Conservation (phyloP, 805 yeast genomes). For the Wickerhamiella slavikovae region DNA sequence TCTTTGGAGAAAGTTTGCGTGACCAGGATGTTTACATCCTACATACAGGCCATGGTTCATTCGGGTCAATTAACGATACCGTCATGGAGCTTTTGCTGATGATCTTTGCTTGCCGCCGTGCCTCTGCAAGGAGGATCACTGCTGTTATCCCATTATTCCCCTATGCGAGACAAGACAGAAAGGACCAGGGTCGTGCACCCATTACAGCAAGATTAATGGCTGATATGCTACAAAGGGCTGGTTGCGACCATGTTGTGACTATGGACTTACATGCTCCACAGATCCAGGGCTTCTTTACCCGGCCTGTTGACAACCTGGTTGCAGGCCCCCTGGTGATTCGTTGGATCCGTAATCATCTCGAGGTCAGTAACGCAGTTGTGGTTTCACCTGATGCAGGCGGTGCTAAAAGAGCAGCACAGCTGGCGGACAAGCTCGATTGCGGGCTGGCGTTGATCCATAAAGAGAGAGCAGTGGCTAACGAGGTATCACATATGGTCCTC, state of each 20-base stretch:
- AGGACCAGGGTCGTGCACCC: conserved; percentile 91
- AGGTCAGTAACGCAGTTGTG: conserved; percentile 41
- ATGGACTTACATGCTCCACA: conserved; percentile 97
- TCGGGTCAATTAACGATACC: conserved; percentile 68
- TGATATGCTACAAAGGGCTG: conserved; percentile 80
- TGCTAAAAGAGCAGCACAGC: conserved; percentile 88
- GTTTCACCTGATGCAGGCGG: conserved; percentile 99
- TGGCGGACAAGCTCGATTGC: conserved; percentile 86
- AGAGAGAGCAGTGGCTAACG: conserved; percentile 92
- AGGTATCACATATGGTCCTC: conserved; percentile 88
- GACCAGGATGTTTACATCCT: conserved; percentile 46
- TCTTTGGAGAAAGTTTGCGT: conserved; percentile 71
- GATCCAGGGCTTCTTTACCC: conserved; percentile 90
- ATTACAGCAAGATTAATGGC: conserved; percentile 93
- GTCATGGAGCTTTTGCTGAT: conserved; percentile 74
- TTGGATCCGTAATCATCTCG: conserved; percentile 51
- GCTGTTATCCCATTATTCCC: conserved; percentile 94
- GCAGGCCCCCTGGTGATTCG: conserved; percentile 86
- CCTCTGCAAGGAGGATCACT: conserved; percentile 85
- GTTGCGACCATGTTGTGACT: conserved; percentile 89
- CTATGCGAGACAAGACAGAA: conserved; percentile 93
- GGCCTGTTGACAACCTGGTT: conserved; percentile 89
- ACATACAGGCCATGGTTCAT: conserved; percentile 76
- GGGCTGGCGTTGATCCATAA: conserved; percentile 94
- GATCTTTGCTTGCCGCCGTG: conserved; percentile 87